Conservation (phyloP, 2,329 filamentous ascomycete genomes). For the Fusarium acutatum region DNA sequence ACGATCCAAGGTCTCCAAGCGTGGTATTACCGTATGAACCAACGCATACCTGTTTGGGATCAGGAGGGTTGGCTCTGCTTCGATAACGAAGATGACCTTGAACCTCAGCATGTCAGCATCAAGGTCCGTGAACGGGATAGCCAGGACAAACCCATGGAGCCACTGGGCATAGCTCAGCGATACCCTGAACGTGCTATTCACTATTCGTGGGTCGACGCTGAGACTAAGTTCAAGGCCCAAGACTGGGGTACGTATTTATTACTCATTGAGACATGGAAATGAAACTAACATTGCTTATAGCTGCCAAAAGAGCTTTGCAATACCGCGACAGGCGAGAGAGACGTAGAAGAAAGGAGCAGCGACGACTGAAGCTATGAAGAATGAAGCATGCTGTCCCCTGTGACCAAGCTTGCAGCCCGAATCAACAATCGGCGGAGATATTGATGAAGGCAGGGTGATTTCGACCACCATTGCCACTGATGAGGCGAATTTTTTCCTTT, state of each 20-base stretch:
- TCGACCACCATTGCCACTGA: constrained; percentile 8
- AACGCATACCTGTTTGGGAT: constrained; percentile 52
- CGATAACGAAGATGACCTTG: constrained; percentile 50
- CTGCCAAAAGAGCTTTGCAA: constrained; percentile 47
- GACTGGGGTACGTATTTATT: constrained; percentile 51
- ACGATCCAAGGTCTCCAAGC: constrained; percentile 54
- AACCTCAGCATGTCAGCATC: constrained; percentile 49
- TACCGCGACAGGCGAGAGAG: constrained; percentile 50
- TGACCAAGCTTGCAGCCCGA: not conserved
- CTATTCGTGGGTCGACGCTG: constrained; percentile 55
- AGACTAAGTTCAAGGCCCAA: constrained; percentile 49
- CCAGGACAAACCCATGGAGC: constrained; percentile 49
- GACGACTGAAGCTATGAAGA: constrained; percentile 47
- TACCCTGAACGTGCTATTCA: constrained; percentile 58
- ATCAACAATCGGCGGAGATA: not conserved
- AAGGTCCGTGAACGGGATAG: constrained; percentile 52
- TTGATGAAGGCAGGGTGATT: not conserved
- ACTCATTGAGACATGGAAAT: not conserved
- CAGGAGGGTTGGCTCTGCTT: constrained; percentile 52
- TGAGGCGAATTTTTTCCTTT: constrained; percentile 14
- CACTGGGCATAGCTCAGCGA: constrained; percentile 51
- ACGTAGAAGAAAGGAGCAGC: constrained; percentile 50
- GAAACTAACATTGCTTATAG: constrained; percentile 39
- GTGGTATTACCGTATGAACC: constrained; percentile 56
- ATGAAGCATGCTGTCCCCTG: constrained; percentile 7